Percentiles rank a stretch among this genome's conserved stretches.
Evolutionary conservation across 164 flowering plant species (phyloP).

Genomic region (Cinnamomum micranthum): DNA sequence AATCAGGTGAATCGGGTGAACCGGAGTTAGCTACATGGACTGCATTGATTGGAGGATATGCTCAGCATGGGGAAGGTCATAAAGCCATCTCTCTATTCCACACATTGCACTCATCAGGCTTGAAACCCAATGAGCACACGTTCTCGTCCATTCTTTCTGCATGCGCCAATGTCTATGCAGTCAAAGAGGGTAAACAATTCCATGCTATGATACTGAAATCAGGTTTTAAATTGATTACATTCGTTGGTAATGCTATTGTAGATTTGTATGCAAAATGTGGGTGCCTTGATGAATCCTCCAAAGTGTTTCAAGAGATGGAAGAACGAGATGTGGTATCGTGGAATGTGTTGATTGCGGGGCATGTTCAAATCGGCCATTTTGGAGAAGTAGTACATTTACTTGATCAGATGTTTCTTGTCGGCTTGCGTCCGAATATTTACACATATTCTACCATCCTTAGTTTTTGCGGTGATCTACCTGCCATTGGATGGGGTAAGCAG

Average conservation of each 20-base stretch:
- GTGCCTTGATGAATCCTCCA: slow-evolving; percentile 25
- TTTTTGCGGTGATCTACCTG: slow-evolving; percentile 36
- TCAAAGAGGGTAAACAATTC: slow-evolving; percentile 35
- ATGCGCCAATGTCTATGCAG: slow-evolving; percentile 14
- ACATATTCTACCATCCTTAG: slow-evolving; percentile 39
- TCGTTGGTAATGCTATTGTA: slow-evolving; percentile 34
- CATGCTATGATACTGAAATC: slow-evolving; percentile 28
- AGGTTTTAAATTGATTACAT: slow-evolving; percentile 16
- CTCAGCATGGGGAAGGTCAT: slow-evolving; percentile 25
- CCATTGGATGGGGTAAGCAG: slow-evolving; percentile 41
- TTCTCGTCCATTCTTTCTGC: slow-evolving; percentile 38
- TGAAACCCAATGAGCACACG: slow-evolving; percentile 34
- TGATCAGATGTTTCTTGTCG: slow-evolving; percentile 22
- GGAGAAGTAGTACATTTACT: slow-evolving; percentile 24
- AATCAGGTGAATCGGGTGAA: slow-evolving; percentile 23
- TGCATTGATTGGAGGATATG: slow-evolving; percentile 38
- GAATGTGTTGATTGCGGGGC: slow-evolving; percentile 37
- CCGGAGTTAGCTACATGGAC: slow-evolving; percentile 38
- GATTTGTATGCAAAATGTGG: slow-evolving; percentile 37
- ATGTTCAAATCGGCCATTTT: slow-evolving; percentile 20
- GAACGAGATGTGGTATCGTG: slow-evolving; percentile 32
- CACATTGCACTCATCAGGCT: slow-evolving; percentile 26
- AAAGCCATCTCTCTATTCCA: slow-evolving; percentile 33
- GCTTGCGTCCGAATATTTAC: slow-evolving; percentile 23
- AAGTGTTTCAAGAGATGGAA: slow-evolving; percentile 26